These are phyloP conservation scores for Saccharum spontaneum DNA, from an alignment of 176 grass and related monocot species.

Conservation along the genomic window DNA sequence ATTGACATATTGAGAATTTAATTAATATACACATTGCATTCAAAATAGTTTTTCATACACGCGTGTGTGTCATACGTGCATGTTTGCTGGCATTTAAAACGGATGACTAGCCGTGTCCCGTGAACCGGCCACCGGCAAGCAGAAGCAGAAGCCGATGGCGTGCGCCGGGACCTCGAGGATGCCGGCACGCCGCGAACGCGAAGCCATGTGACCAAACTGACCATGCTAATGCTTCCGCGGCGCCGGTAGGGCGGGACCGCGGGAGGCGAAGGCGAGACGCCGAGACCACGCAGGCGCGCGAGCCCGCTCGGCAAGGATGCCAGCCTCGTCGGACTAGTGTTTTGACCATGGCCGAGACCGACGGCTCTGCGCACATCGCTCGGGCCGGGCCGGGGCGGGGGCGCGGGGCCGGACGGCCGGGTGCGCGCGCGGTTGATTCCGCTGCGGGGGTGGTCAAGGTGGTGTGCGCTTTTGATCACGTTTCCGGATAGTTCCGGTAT, in stretches of 20 bases:
- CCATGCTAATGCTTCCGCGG: neutral
- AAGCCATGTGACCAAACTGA: too few species aligned
- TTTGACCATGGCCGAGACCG: neutral
- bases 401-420: too few species aligned
- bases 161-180: neutral
- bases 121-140: too few species aligned
- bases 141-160: neutral
- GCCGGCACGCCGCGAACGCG: too few species aligned
- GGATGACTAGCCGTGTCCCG: too few species aligned
- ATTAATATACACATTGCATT: too few species aligned
- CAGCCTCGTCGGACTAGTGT: neutral
- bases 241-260: too few species aligned
- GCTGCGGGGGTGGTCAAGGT: neutral
- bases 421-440: neutral
- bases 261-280: neutral
- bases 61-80: too few species aligned
- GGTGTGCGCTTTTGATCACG: neutral
- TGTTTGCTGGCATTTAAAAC: too few species aligned
- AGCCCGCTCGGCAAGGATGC: neutral
- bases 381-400: neutral
- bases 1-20: too few species aligned
- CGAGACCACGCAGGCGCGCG: neutral
- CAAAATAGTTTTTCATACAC: too few species aligned
- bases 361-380: neutral
- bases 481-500: slow-evolving; percentile 15